Percentiles rank a stretch among this genome's conserved stretches.
These are phyloP conservation scores for Hypoxylon sp. DNA, from an alignment of 2,329 filamentous ascomycete genomes.

Conservation along the genomic window DNA sequence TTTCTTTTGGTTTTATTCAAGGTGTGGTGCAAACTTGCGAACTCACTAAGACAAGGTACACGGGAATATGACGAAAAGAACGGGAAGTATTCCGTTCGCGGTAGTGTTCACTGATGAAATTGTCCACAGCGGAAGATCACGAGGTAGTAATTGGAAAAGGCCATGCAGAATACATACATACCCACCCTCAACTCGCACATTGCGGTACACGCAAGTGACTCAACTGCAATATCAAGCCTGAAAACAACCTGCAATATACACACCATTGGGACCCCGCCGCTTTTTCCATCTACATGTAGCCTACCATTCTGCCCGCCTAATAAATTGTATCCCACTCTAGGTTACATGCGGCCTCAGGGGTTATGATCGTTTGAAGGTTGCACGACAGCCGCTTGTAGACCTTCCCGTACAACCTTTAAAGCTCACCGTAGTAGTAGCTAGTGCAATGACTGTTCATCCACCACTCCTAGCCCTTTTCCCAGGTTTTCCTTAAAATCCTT, in stretches of 20 bases:
- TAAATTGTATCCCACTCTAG: constrained; percentile 34
- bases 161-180: constrained; percentile 36
- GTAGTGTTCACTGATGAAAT: constrained; percentile 32
- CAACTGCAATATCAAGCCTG: constrained; percentile 37
- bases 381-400: constrained; percentile 47
- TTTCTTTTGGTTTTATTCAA: background rate
- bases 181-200: constrained; percentile 38
- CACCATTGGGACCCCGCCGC: constrained; percentile 35
- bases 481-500: constrained; percentile 42
- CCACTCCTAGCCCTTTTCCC: constrained; percentile 21
- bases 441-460: constrained; percentile 23
- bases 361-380: constrained; percentile 44
- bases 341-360: constrained; percentile 44
- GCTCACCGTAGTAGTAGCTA: constrained; percentile 39
- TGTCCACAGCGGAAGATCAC: constrained; percentile 38
- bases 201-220: constrained; percentile 36
- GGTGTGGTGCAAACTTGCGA: constrained; percentile 44
- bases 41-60: constrained; percentile 31
- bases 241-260: constrained; percentile 40
- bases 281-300: constrained; percentile 27
- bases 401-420: constrained; percentile 43
- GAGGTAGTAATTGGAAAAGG: constrained; percentile 39
- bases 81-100: constrained; percentile 40
- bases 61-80: constrained; percentile 43
- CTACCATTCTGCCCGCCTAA: constrained; percentile 35